These are phyloP conservation scores for Penicillium bovifimosum DNA, from an alignment of 495 filamentous ascomycete genomes.

Conservation along the genomic window DNA sequence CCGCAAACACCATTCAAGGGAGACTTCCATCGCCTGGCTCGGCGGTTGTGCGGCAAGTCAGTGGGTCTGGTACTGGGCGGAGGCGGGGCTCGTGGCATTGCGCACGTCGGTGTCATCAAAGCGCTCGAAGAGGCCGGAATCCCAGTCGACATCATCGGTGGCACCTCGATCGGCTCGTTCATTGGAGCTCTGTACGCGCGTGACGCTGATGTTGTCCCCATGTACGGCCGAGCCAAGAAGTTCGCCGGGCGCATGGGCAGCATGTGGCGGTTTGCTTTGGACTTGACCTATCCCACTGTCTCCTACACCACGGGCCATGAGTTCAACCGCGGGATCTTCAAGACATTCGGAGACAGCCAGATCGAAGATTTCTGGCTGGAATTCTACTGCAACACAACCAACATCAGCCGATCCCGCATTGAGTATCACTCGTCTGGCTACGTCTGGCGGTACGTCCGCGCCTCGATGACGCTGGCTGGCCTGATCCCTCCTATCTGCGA, in stretches of 20 bases:
- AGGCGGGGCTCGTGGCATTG: conserved; percentile 84
- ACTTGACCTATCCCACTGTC: conserved; percentile 88
- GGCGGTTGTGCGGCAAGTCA: conserved; percentile 87
- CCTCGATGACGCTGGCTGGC: conserved; percentile 93
- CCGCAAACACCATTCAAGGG: conserved; percentile 91
- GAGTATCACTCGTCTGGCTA: conserved; percentile 95
- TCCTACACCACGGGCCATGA: conserved; percentile 98
- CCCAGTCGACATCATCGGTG: conserved; percentile 92
- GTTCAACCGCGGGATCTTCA: conserved; percentile 99
- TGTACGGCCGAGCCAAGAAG: conserved; percentile 94
- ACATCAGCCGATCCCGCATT: conserved; percentile 81
- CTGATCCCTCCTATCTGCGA: conserved; percentile 91
- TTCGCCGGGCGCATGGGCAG: conserved; percentile 95
- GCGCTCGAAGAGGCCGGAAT: conserved; percentile 95
- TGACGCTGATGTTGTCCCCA: conserved; percentile 93
- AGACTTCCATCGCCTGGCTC: conserved; percentile 89
- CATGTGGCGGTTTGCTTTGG: conserved; percentile 94
- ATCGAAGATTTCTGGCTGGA: conserved; percentile 99
- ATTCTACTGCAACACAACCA: conserved; percentile 98
- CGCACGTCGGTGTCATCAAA: conserved; percentile 88
- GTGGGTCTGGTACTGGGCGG: conserved; percentile 92
- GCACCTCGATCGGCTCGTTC: conserved; percentile 97
- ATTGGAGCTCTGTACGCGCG: conserved; percentile 93
- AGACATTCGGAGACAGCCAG: conserved; percentile 90
- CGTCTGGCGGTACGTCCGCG: conserved; percentile 92